Percentiles rank a stretch among this genome's conserved stretches.
Evolutionary conservation across 202 grass and related monocot species (phyloP).

Genomic region (Hordeum pubiflorum): DNA sequence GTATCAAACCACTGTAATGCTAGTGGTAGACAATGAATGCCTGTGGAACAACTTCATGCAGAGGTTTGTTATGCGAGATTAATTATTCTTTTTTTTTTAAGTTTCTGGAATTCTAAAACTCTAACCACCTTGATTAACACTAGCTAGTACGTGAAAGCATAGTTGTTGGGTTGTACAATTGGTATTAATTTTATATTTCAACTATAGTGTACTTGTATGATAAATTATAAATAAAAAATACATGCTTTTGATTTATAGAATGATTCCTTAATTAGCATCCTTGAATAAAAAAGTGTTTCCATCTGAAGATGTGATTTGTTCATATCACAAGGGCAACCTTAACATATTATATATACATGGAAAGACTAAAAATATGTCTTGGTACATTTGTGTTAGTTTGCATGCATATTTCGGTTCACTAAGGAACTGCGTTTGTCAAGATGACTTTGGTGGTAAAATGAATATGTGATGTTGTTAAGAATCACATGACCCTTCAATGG

Average conservation of each 20-base stretch:
- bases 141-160: no score
- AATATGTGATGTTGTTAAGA: neutral
- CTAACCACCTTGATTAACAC: neutral
- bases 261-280: neutral
- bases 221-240: neutral
- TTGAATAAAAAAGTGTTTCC: neutral
- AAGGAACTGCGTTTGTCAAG: neutral
- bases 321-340: neutral
- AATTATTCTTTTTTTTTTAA: slow-evolving; percentile 11
- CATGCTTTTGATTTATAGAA: neutral
- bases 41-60: slow-evolving; percentile 39
- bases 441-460: neutral
- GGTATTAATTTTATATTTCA: neutral
- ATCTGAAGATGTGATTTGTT: neutral
- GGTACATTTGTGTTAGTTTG: neutral
- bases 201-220: neutral
- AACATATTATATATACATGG: neutral
- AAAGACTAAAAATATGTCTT: neutral
- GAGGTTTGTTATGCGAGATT: slow-evolving; percentile 42
- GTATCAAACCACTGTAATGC: slow-evolving; percentile 26
- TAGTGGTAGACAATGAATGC: slow-evolving; percentile 28
- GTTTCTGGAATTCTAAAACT: neutral
- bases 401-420: neutral
- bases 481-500: neutral
- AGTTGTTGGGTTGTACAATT: no score